Conservation (phyloP, 345 rosid genomes). For the Brassica juncea region DNA sequence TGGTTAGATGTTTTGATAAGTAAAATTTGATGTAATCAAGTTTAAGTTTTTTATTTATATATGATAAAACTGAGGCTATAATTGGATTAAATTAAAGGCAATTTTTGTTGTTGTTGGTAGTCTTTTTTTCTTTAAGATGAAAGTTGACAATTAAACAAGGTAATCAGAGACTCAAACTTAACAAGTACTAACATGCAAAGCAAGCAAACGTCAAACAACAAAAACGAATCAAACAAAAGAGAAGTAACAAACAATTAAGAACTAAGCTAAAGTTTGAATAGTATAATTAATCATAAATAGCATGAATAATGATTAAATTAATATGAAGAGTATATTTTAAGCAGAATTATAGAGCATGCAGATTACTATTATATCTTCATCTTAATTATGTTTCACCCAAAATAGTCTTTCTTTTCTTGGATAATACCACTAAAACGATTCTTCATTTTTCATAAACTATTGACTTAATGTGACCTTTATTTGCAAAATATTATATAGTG, state of each 20-base stretch:
- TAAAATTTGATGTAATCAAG: background rate
- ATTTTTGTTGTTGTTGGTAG: background rate
- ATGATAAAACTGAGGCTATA: background rate
- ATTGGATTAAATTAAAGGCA: background rate
- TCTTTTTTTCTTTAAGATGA: background rate
- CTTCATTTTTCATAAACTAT: background rate
- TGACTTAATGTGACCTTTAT: background rate
- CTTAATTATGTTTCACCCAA: background rate
- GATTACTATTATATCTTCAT: background rate
- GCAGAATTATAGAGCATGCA: background rate
- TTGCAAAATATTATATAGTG: background rate
- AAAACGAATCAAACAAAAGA: background rate
- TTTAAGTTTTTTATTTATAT: background rate
- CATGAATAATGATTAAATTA: background rate
- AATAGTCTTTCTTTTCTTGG: background rate
- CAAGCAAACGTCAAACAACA: background rate
- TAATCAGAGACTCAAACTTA: background rate
- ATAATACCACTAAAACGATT: background rate
- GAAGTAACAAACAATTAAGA: background rate
- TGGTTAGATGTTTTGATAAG: background rate
- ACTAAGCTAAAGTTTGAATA: background rate
- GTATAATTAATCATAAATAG: background rate
- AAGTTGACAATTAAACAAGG: background rate
- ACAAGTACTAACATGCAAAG: slow-evolving; percentile 4
- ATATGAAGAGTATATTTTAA: background rate